phyloP scores from a whole-genome alignment of 495 filamentous ascomycete species.

The Penicillium parvum region DNA sequence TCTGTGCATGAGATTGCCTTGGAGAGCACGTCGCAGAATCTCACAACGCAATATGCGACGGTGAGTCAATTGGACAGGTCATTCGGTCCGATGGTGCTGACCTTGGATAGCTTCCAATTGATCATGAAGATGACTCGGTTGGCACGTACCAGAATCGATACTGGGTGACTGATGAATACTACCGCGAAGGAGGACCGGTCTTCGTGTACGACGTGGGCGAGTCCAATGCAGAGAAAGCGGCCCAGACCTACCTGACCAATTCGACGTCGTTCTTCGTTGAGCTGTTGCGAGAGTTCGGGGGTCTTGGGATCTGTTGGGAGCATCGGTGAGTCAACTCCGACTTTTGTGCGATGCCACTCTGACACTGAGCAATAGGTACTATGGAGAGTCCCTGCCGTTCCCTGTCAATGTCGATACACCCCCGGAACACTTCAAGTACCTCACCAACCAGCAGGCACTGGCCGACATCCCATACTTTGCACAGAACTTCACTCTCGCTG shows the following conservation, averaged over 20 bases:
- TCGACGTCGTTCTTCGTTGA: constrained; percentile 38
- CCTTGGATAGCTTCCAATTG: constrained; percentile 38
- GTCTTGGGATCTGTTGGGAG: constrained; percentile 55
- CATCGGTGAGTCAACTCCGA: constrained; percentile 39
- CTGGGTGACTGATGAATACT: constrained; percentile 50
- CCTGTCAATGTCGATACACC: constrained; percentile 41
- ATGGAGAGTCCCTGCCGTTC: constrained; percentile 49
- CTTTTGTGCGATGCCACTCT: neutral
- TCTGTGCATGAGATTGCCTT: constrained; percentile 7
- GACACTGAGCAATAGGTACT: constrained; percentile 32
- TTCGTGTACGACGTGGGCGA: constrained; percentile 53
- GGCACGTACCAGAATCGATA: constrained; percentile 52
- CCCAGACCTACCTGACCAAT: constrained; percentile 31
- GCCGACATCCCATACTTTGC: constrained; percentile 52
- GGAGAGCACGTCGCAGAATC: neutral
- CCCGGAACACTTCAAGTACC: constrained; percentile 45
- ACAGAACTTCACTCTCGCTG: constrained; percentile 38
- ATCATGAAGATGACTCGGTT: constrained; percentile 36
- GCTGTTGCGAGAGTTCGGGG: constrained; percentile 44
- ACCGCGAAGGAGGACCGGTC: constrained; percentile 48
- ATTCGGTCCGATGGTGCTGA: constrained; percentile 6
- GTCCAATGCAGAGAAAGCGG: constrained; percentile 25
- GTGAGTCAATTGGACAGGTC: constrained; percentile 11
- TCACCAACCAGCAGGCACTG: constrained; percentile 49
- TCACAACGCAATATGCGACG: constrained; percentile 20